Evolutionary conservation across 495 filamentous ascomycete genomes (phyloP), one percentile per base, ranked within the genome.

Genomic region (Ascodesmis nigricans): DNA sequence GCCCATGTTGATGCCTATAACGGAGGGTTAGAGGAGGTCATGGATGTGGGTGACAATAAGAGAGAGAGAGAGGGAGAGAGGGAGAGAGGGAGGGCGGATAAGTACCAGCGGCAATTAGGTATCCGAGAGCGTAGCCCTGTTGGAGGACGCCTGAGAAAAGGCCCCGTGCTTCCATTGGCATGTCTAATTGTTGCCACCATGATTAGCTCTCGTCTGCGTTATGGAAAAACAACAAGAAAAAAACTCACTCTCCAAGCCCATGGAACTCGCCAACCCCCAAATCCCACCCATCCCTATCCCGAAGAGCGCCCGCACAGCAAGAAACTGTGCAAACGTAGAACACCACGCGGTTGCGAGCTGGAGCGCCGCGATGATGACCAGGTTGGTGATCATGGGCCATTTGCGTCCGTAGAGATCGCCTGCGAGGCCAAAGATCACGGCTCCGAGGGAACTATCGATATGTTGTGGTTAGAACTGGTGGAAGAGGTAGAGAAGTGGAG

Each of bases 211-310:
- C 8, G 3, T 21, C 4, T 1, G 5, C 21, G 30, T 19, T 9
- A 7, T 25, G 11, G 7, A 4, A 5, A 23, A 17, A 16, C 8
- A 8, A 14, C 9, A 21, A 14, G 17, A 32, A 33, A 29, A 8
- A 15, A 23, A 39, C 58, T 39, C 55, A 60, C 57, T 71, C 42
- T 83, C 77, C 19, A 83, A 55, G 0, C 73, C 76, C 73, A 78
- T 81, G 18, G 74, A 73, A 33, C 74, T 72, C n/a, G 75, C 71
- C 47, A 78, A 72, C 28, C 77, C 77, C 54, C 79, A 83, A 10
- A 83, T 67, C 30, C 77, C 77, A 15, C 77, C 77, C 76, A 81
- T 83, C 33, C 77, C 75, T 34, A 83, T 55, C n/a, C 77, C 77
- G 49, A 80, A 81, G 7, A 81, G 50, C 3, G 47, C 48, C 15